phyloP scores from a whole-genome alignment of 257 asterid species.

The Plantago major region DNA sequence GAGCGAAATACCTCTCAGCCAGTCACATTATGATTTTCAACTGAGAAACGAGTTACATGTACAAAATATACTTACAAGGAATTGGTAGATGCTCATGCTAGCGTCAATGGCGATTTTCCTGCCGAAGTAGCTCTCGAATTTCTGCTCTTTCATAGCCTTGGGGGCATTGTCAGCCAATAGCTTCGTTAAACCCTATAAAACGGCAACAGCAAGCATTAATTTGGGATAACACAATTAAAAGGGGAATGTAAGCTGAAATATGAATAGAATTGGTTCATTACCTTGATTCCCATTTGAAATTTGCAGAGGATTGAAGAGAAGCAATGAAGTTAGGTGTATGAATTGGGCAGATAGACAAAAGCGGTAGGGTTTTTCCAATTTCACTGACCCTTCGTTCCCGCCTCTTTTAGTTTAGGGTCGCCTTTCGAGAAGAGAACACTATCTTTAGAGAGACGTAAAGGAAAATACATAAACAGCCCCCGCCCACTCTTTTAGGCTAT shows the following conservation, averaged over 20 bases:
- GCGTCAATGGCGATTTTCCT: constrained; percentile 97
- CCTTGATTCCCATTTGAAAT: constrained; percentile 40
- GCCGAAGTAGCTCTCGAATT: constrained; percentile 92
- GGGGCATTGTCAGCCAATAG: constrained; percentile 95
- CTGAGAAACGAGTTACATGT: too few species aligned
- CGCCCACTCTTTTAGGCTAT: too few species aligned
- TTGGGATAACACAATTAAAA: background rate
- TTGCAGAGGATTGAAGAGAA: constrained; percentile 15
- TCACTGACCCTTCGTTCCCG: constrained; percentile 26
- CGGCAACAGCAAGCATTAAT: constrained; percentile 1
- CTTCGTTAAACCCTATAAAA: constrained; percentile 85
- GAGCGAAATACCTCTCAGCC: too few species aligned
- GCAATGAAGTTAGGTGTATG: background rate
- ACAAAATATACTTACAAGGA: constrained; percentile 47
- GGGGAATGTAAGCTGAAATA: background rate
- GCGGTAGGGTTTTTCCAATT: constrained; percentile 22
- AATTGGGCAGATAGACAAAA: constrained; percentile 1
- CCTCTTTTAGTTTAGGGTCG: constrained; percentile 25
- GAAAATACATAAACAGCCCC: too few species aligned
- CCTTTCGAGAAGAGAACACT: too few species aligned
- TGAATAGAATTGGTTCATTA: background rate
- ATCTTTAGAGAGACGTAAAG: too few species aligned
- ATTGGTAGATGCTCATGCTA: constrained; percentile 99
- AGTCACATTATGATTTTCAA: too few species aligned
- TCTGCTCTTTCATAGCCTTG: constrained; percentile 83